These are phyloP conservation scores for Annona cherimola DNA, from an alignment of 164 flowering plant genomes.

Conservation along the genomic window DNA sequence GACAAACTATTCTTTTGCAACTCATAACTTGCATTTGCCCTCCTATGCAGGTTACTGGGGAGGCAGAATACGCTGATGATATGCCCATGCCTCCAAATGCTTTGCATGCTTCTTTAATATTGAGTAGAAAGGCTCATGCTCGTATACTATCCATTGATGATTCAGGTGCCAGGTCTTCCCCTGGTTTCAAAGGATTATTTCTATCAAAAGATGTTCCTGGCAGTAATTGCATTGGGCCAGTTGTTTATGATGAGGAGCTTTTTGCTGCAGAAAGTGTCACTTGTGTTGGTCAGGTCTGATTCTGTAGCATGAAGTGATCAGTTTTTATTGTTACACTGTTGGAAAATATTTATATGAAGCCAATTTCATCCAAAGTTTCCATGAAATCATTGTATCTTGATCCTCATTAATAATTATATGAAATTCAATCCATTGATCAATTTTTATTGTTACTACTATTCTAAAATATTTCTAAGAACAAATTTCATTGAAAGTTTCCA, in stretches of 20 bases:
- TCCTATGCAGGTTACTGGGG: slow-evolving; percentile 68
- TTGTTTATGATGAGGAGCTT: slow-evolving; percentile 71
- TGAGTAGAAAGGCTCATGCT: slow-evolving; percentile 86
- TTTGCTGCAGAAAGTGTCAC: slow-evolving; percentile 81
- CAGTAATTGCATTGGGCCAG: slow-evolving; percentile 59
- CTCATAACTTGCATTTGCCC: no score
- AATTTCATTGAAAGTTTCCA: no score
- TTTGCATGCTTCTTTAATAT: slow-evolving; percentile 75
- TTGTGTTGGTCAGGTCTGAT: slow-evolving; percentile 88
- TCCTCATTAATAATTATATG: no score
- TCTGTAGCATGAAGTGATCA: not conserved
- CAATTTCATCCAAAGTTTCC: not conserved
- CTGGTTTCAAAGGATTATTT: slow-evolving; percentile 84
- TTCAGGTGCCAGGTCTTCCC: slow-evolving; percentile 54
- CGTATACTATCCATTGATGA: slow-evolving; percentile 74
- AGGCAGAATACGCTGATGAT: slow-evolving; percentile 90
- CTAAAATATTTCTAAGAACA: no score
- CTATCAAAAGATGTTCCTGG: slow-evolving; percentile 80
- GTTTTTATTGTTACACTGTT: not conserved
- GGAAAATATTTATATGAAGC: not conserved
- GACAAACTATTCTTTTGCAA: no score
- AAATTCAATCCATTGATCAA: no score
- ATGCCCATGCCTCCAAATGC: slow-evolving; percentile 61
- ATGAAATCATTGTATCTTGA: not conserved
- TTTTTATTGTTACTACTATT: no score